These are phyloP conservation scores for Clarkia xantiana DNA, from an alignment of 345 rosid species.

Conservation along the genomic window DNA sequence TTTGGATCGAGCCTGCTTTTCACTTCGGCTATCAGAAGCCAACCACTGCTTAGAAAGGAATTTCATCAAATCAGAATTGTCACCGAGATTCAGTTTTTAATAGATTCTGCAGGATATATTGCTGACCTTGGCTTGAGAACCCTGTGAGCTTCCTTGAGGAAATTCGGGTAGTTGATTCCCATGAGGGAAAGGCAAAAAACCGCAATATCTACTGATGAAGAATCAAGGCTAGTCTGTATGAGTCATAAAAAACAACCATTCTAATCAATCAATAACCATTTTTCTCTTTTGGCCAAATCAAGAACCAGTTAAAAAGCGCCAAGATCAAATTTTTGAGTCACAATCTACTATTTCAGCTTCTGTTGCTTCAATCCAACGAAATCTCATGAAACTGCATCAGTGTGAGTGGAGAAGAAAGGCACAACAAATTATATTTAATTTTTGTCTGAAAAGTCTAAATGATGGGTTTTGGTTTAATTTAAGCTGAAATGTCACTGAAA, in stretches of 20 bases:
- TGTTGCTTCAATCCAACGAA: too few relatives aligned
- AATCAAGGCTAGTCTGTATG: slow-evolving; percentile 54
- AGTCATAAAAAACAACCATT: slow-evolving; percentile 2
- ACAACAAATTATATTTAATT: too few relatives aligned
- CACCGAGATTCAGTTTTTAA: neutral
- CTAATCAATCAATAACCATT: neutral
- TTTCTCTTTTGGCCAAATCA: too few relatives aligned
- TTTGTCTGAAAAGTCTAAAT: too few relatives aligned
- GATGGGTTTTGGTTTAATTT: too few relatives aligned
- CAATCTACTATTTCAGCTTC: too few relatives aligned
- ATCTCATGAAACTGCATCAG: too few relatives aligned
- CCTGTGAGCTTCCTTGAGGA: slow-evolving; percentile 64
- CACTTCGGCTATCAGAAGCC: slow-evolving; percentile 94
- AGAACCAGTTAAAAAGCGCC: too few relatives aligned
- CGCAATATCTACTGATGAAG: slow-evolving; percentile 64
- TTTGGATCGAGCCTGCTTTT: slow-evolving; percentile 92
- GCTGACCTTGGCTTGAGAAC: slow-evolving; percentile 80
- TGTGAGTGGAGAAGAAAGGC: too few relatives aligned
- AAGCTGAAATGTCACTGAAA: too few relatives aligned
- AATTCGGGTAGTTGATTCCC: slow-evolving; percentile 79
- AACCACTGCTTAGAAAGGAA: slow-evolving; percentile 33
- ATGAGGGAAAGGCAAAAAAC: slow-evolving; percentile 91
- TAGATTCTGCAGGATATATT: slow-evolving; percentile 4
- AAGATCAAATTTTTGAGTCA: too few relatives aligned
- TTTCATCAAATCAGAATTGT: too few relatives aligned